Base-by-base conservation (phyloP, 2,329 filamentous ascomycete species). In the Albifimbria verrucaria region DNA sequence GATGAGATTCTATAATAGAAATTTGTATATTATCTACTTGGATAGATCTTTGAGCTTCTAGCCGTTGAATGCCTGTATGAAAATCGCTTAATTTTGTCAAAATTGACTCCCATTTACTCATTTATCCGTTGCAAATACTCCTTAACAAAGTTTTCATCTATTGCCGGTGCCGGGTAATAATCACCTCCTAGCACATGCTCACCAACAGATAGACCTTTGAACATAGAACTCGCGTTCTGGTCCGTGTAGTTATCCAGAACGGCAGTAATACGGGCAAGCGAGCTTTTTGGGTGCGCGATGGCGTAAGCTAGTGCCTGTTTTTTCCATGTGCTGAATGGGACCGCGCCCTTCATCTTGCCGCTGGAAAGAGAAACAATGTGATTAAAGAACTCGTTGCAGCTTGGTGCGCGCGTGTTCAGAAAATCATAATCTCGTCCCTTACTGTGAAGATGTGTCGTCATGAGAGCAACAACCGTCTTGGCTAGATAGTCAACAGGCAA, bases 401-500 rank as follows among this genome's bases (percentile, higher is more conserved):
- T 51, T 17, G 52, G 47, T 17, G 56, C 55, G 20, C 24, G 24
- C 41, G 21, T 20, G 24, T 58, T 53, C 12, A 36, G 6, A 32
- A 57, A 58, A 43, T 58, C 56, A 44, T 49, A 58, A 44, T 58
- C 56, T 32, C 25, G 50, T 7, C 56, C 56, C 2, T 45, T 47
- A 5, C 28, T 22, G 7, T 12, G 6, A 21, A 26, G 23, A 24
- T 57, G 52, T 6, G 44, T 18, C 18, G 49, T 50, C 43, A 57
- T 54, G 9, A 55, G 9, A 22, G 48, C 39, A 12, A 55, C 55
- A 9, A 57, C 39, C n/a, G 50, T 55, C 24, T 50, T 36, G 46
- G 41, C 32, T 7, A 58, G 48, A 36, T 58, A 57, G 52, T 58
- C 55, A 7, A 58, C 54, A 15, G 56, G 56, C 24, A 58, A 25